Evolutionary conservation across 1,284 basidiomycete species (phyloP).

Genomic region (Heterobasidion irregulare): DNA sequence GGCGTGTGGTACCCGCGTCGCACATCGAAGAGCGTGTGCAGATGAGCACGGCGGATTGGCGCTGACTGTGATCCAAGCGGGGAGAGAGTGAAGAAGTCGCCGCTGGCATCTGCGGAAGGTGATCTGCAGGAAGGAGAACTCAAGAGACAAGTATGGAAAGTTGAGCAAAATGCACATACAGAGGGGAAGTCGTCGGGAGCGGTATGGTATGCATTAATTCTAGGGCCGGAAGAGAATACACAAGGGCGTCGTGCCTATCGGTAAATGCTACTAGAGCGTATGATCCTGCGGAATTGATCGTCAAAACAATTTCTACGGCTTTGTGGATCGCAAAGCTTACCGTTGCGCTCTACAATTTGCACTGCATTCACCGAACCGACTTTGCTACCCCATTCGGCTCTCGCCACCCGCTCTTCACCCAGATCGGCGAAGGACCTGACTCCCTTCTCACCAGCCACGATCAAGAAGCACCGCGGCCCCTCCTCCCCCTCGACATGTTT

Average conservation of each 20-base stretch:
- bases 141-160: no score
- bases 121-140: slow-evolving; percentile 24
- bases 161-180: slow-evolving; percentile 21
- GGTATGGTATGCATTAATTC: slow-evolving; percentile 46
- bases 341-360: slow-evolving; percentile 46
- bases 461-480: slow-evolving; percentile 30
- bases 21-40: slow-evolving; percentile 52
- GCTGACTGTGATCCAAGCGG: slow-evolving; percentile 21
- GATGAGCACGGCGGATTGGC: slow-evolving; percentile 31
- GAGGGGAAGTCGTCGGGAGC: slow-evolving; percentile 29
- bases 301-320: not conserved
- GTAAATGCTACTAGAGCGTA: slow-evolving; percentile 60
- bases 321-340: slow-evolving; percentile 19
- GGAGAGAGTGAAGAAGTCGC: slow-evolving; percentile 34
- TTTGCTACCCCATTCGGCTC: slow-evolving; percentile 49
- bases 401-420: slow-evolving; percentile 50
- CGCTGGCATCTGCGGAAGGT: slow-evolving; percentile 42
- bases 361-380: slow-evolving; percentile 36
- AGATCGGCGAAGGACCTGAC: slow-evolving; percentile 46
- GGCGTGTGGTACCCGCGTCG: slow-evolving; percentile 41
- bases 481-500: slow-evolving; percentile 11
- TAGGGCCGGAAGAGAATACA: slow-evolving; percentile 66
- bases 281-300: slow-evolving; percentile 33
- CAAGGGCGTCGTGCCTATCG: slow-evolving; percentile 39
- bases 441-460: slow-evolving; percentile 51